A percentile compares a stretch with the other conserved stretches of the same genome.
phyloP scores from a whole-genome alignment of 257 asterid genomes.

The Gentiana macrophylla region DNA sequence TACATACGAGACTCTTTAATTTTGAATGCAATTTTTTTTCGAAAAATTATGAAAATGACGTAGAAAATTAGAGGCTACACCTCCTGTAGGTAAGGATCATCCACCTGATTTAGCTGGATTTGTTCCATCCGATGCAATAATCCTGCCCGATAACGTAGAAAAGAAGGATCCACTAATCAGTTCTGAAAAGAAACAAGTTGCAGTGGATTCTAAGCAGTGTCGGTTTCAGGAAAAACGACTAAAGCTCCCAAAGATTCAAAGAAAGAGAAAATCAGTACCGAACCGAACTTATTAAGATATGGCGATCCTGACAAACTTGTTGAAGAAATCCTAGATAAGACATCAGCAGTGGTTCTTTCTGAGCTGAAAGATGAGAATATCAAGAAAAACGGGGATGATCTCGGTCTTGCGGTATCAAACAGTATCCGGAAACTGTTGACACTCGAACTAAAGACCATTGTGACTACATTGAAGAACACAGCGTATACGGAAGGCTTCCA shows the following conservation, averaged over 20 bases:
- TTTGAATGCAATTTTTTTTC: too few species aligned
- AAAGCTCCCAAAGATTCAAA: constrained; percentile 30
- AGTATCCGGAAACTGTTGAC: constrained; percentile 37
- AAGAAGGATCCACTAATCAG: constrained; percentile 26
- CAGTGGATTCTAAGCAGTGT: constrained; percentile 21
- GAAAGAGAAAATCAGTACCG: constrained; percentile 31
- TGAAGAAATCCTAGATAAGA: constrained; percentile 58
- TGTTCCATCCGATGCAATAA: constrained; percentile 64
- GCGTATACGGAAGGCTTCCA: too few species aligned
- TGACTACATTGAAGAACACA: too few species aligned
- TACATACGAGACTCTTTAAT: too few species aligned
- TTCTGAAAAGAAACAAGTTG: constrained; percentile 22
- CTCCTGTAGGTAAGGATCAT: constrained; percentile 88
- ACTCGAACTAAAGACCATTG: too few species aligned
- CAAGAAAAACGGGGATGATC: constrained; percentile 37
- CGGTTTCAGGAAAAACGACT: constrained; percentile 25
- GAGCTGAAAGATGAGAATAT: constrained; percentile 38
- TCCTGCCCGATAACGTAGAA: constrained; percentile 28
- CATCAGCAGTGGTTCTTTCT: constrained; percentile 36
- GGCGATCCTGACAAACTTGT: constrained; percentile 60
- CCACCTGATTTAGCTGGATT: constrained; percentile 88
- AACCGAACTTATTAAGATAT: constrained; percentile 18
- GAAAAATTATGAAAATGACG: too few species aligned
- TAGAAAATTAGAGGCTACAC: constrained; percentile 40
- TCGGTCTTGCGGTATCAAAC: constrained; percentile 28